A percentile compares a stretch with the other conserved stretches of the same genome.
These are phyloP conservation scores for Trifolium repens DNA, from an alignment of 306 rosid genomes.

Conservation along the genomic window DNA sequence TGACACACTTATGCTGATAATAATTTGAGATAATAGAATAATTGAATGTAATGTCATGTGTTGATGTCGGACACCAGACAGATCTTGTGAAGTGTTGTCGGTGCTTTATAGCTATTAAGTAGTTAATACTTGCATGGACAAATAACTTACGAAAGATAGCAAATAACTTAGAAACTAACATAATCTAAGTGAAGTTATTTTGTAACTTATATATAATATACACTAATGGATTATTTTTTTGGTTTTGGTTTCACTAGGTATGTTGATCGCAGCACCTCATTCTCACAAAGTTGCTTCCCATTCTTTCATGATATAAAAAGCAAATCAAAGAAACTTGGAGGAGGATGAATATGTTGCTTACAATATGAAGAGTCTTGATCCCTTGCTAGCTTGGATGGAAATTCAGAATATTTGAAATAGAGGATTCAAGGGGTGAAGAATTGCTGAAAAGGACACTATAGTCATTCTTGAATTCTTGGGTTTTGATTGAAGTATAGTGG, in stretches of 20 bases:
- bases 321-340: conserved; percentile 46
- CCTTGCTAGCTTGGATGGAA: background rate
- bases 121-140: background rate
- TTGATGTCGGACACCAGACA: background rate
- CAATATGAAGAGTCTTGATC: too few species aligned
- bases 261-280: conserved; percentile 41
- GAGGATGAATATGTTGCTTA: conserved; percentile 21
- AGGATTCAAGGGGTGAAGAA: conserved; percentile 22
- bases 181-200: background rate
- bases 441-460: background rate
- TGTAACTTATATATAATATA: background rate
- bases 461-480: background rate
- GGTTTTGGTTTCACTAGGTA: conserved; percentile 42
- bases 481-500: background rate
- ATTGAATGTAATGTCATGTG: background rate
- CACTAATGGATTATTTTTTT: conserved; percentile 2
- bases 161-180: background rate
- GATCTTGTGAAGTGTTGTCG: background rate
- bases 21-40: background rate
- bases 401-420: conserved; percentile 10
- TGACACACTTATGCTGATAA: background rate
- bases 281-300: conserved; percentile 64
- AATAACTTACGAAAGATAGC: background rate
- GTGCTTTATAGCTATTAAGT: background rate
- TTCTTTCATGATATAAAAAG: conserved; percentile 47